phyloP scores from a whole-genome alignment of 2,329 filamentous ascomycete genomes.

The Fusarium sp. region DNA sequence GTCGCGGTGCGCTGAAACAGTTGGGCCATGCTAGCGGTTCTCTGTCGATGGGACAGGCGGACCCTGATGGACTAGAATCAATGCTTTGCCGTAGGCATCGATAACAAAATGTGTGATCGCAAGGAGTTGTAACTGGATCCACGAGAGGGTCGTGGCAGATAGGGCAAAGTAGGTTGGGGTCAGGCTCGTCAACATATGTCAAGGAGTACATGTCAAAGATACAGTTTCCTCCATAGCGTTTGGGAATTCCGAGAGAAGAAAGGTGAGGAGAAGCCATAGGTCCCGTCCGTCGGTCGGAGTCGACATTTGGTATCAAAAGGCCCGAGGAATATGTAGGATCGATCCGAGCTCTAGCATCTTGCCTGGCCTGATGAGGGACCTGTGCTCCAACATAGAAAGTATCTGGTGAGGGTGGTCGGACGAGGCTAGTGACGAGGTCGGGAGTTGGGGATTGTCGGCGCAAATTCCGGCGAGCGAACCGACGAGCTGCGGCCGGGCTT shows the following conservation, averaged over 20 bases:
- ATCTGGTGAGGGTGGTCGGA: constrained; percentile 55
- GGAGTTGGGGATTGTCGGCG: constrained; percentile 54
- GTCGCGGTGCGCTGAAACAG: constrained; percentile 57
- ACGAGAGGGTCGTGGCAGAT: constrained; percentile 72
- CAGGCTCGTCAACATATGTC: constrained; percentile 58
- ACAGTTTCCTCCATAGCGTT: constrained; percentile 53
- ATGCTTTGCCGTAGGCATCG: constrained; percentile 64
- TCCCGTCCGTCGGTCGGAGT: constrained; percentile 50
- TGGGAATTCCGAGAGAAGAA: constrained; percentile 56
- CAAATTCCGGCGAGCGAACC: constrained; percentile 54
- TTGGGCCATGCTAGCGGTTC: constrained; percentile 56
- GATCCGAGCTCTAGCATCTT: constrained; percentile 32
- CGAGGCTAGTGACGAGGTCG: constrained; percentile 56
- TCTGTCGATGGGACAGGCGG: constrained; percentile 70
- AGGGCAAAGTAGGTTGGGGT: constrained; percentile 64
- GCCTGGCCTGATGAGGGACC: constrained; percentile 42
- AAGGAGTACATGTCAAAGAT: constrained; percentile 61
- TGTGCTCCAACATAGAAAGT: constrained; percentile 50
- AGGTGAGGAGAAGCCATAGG: constrained; percentile 53
- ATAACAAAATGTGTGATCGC: constrained; percentile 75
- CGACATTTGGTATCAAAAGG: constrained; percentile 40
- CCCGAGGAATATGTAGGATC: constrained; percentile 31
- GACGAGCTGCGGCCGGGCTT: constrained; percentile 53
- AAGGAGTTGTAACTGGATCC: constrained; percentile 70
- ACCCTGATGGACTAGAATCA: constrained; percentile 55